phyloP scores from a whole-genome alignment of 2,329 filamentous ascomycete genomes.

The Myriosclerotinia scirpicola region DNA sequence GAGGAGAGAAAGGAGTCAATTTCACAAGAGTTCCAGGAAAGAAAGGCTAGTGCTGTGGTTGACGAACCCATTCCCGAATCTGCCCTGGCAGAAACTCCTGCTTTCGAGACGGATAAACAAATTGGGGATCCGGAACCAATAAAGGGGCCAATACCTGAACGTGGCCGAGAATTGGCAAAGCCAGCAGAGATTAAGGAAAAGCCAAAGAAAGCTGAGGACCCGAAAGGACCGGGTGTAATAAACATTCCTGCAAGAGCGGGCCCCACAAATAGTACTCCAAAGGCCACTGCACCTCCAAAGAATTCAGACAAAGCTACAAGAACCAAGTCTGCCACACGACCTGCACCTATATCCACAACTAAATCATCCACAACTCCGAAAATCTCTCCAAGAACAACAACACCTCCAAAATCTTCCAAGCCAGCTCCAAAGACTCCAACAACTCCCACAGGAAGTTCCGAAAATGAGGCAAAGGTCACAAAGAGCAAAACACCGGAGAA shows the following conservation, averaged over 20 bases:
- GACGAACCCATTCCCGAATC: slow-evolving; percentile 37
- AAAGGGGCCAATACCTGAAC: slow-evolving; percentile 23
- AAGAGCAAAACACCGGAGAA: slow-evolving; percentile 31
- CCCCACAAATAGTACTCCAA: slow-evolving; percentile 11
- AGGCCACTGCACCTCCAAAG: slow-evolving; percentile 1
- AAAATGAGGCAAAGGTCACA: slow-evolving; percentile 12
- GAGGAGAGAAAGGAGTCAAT: slow-evolving; percentile 35
- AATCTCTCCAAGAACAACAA: slow-evolving; percentile 19
- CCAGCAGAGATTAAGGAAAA: slow-evolving; percentile 28
- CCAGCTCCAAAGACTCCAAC: slow-evolving; percentile 21
- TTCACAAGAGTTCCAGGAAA: slow-evolving; percentile 33
- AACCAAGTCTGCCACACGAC: slow-evolving; percentile 12
- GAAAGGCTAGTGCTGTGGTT: slow-evolving; percentile 34
- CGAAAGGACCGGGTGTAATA: slow-evolving; percentile 4
- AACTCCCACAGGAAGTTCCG: slow-evolving; percentile 13
- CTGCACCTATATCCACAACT: slow-evolving; percentile 19
- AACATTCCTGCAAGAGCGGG: background rate
- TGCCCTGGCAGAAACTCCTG: slow-evolving; percentile 34
- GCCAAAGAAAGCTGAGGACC: slow-evolving; percentile 16
- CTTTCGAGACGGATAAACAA: slow-evolving; percentile 30
- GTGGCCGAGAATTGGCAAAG: slow-evolving; percentile 19
- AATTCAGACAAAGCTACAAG: slow-evolving; percentile 7
- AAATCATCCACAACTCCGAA: slow-evolving; percentile 15
- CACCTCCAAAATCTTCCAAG: slow-evolving; percentile 29
- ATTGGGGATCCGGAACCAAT: slow-evolving; percentile 25